A percentile compares a stretch with the other conserved stretches of the same genome.
These are phyloP conservation scores for Neospora caninum DNA, from an alignment of 169 alveolate genomes.

Conservation along the genomic window DNA sequence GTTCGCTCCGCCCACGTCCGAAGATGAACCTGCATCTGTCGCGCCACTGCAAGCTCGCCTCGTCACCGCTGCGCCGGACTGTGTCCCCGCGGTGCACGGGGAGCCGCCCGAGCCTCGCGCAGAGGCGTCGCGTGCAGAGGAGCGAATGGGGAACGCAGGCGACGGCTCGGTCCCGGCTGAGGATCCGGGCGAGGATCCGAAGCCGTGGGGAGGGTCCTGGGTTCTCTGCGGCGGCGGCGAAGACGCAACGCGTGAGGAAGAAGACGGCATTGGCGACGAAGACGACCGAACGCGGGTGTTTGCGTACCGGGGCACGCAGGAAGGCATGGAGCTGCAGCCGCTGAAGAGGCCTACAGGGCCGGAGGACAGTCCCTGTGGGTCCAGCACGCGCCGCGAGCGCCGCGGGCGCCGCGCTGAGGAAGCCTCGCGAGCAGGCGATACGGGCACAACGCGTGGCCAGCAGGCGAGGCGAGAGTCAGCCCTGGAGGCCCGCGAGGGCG, in stretches of 20 bases:
- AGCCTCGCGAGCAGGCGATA: too few species aligned
- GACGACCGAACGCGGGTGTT: background rate
- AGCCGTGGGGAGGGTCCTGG: conserved; percentile 21
- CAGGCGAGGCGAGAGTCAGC: background rate
- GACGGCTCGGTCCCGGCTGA: too few species aligned
- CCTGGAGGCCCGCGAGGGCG: background rate
- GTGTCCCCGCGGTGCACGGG: too few species aligned
- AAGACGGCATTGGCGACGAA: conserved; percentile 3
- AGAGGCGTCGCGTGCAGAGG: too few species aligned
- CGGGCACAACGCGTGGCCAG: too few species aligned
- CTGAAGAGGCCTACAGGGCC: background rate
- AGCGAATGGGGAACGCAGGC: too few species aligned
- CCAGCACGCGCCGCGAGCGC: background rate
- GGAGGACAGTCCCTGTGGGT: background rate
- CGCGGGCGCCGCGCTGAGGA: too few species aligned
- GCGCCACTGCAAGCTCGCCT: too few species aligned
- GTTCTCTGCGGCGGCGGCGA: conserved; percentile 18
- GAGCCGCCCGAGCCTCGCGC: too few species aligned
- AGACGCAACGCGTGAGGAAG: conserved; percentile 29
- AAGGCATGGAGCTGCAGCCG: conserved; percentile 11
- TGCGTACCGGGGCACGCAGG: background rate
- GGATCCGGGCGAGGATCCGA: background rate
- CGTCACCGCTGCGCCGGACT: too few species aligned
- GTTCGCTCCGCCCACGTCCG: background rate
- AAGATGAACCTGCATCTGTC: background rate